phyloP scores from a whole-genome alignment of 495 filamentous ascomycete species.

The Glarea lozoyensis region DNA sequence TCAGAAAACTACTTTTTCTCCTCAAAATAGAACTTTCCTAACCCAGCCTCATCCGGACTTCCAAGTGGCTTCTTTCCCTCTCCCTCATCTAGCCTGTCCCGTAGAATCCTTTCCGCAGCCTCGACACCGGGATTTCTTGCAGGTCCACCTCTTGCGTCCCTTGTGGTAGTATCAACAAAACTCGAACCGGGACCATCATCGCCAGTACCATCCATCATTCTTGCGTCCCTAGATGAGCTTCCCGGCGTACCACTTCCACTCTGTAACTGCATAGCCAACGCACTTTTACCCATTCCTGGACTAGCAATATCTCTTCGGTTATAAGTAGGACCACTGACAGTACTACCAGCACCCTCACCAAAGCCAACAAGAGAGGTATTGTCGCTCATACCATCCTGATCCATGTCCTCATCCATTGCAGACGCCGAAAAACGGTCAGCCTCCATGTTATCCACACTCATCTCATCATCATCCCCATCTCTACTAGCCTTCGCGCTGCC shows the following conservation, averaged over 20 bases:
- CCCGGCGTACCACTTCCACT: slow-evolving; percentile 1
- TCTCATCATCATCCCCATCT: slow-evolving; percentile 57
- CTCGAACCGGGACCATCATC: slow-evolving; percentile 11
- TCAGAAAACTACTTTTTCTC: slow-evolving; percentile 33
- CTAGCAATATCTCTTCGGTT: slow-evolving; percentile 17
- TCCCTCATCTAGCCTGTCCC: slow-evolving; percentile 37
- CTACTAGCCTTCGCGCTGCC: slow-evolving; percentile 42
- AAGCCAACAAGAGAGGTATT: slow-evolving; percentile 78
- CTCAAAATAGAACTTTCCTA: slow-evolving; percentile 48
- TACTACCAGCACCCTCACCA: slow-evolving; percentile 78
- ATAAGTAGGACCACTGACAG: slow-evolving; percentile 63
- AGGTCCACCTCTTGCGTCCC: slow-evolving; percentile 5
- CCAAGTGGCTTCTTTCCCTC: slow-evolving; percentile 29
- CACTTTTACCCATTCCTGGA: slow-evolving; percentile 9
- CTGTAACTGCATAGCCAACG: slow-evolving; percentile 5
- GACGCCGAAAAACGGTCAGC: slow-evolving; percentile 32
- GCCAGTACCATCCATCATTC: slow-evolving; percentile 17
- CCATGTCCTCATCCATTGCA: slow-evolving; percentile 49
- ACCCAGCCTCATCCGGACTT: slow-evolving; percentile 28
- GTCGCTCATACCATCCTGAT: slow-evolving; percentile 69
- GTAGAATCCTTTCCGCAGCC: slow-evolving; percentile 42
- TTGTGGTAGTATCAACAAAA: slow-evolving; percentile 12
- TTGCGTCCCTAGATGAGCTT: slow-evolving; percentile 14
- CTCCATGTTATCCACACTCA: slow-evolving; percentile 34
- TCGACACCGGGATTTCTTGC: slow-evolving; percentile 7